Evolutionary conservation across 2,329 filamentous ascomycete genomes (phyloP).

Genomic region (Exophiala aquamarina): DNA sequence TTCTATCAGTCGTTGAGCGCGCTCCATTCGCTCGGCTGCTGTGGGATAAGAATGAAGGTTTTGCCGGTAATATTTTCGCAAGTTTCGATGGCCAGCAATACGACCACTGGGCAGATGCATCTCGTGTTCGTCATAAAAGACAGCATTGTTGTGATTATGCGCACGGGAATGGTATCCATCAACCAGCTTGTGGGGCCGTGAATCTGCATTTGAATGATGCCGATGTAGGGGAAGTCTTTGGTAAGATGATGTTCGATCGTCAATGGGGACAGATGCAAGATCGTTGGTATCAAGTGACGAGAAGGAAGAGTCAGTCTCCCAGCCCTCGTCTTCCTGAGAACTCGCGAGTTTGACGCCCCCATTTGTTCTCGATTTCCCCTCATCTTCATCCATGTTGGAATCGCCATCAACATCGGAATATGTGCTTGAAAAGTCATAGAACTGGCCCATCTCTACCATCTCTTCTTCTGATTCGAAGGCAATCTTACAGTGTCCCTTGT

Average conservation of each 20-base stretch:
- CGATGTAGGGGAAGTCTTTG: slow-evolving; percentile 70
- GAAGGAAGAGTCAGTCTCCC: slow-evolving; percentile 93
- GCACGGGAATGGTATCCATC: slow-evolving; percentile 82
- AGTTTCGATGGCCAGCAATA: slow-evolving; percentile 83
- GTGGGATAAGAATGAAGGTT: slow-evolving; percentile 85
- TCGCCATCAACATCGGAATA: slow-evolving; percentile 73
- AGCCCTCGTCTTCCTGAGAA: slow-evolving; percentile 68
- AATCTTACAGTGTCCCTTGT: slow-evolving; percentile 96
- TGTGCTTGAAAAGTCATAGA: slow-evolving; percentile 94
- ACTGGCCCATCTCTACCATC: slow-evolving; percentile 91
- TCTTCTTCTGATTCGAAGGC: slow-evolving; percentile 86
- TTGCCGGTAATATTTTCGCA: slow-evolving; percentile 87
- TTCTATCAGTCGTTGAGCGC: slow-evolving; percentile 26
- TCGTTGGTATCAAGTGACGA: slow-evolving; percentile 84
- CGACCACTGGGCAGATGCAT: slow-evolving; percentile 88
- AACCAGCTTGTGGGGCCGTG: slow-evolving; percentile 69
- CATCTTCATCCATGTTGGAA: slow-evolving; percentile 57
- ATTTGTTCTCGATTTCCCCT: slow-evolving; percentile 48
- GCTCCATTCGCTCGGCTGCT: slow-evolving; percentile 70
- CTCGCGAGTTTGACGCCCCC: slow-evolving; percentile 62
- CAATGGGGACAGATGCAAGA: slow-evolving; percentile 74
- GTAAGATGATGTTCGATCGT: slow-evolving; percentile 69
- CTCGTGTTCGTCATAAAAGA: slow-evolving; percentile 90
- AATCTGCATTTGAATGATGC: slow-evolving; percentile 72
- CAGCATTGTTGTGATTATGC: slow-evolving; percentile 71